Base-by-base conservation (phyloP, 345 rosid genomes). In the Linum tenue region DNA sequence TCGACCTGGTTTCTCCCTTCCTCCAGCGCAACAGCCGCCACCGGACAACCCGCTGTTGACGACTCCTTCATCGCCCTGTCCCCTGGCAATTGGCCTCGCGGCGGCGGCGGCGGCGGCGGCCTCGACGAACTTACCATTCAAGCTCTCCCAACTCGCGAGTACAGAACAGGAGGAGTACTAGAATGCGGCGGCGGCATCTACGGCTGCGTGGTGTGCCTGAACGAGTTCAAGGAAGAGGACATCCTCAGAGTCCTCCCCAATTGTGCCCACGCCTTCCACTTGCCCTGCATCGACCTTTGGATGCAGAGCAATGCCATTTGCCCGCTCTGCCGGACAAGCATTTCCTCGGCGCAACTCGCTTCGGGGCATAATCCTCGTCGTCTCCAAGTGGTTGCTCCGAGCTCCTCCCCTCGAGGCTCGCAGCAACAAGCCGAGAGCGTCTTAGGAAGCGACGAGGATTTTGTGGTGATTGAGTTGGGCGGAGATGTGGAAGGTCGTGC, bases 241-340 rank as follows among this genome's bases (percentile, higher is more conserved):
- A 70, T 78, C 85, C 75, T 87, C 22, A 72, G 83, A 42, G 71
- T 77, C 76, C 84, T 87, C 48, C 92, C 92, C 11, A 77, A 69
- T 35, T 87, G 89, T 70, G 60, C 74, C 62, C 92, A 87, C n/a
- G 62, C 73, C 4, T 86, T 86, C 70, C 92, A 86, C 68, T 72
- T 83, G 5, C 85, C 81, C 56, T 87, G 92, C 69, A 83, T 87
- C 39, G 85, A 84, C 55, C 62, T 80, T 5, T 84, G 89, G 92
- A 77, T 87, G 35, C 85, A 83, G 48, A 67, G 76, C 62, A 84
- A 81, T 64, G 63, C 78, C 11, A 83, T 83, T 61, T 87, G 92
- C 69, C 92, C 92, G 1, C 83, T 86, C 50, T 84, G 92, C 65
- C 75, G 89, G 61, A 74, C 74, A 37, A 75, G 80, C 78, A 78